A percentile compares a stretch with the other conserved stretches of the same genome.
phyloP scores from a whole-genome alignment of 83 land plant genomes.

The Larix sibirica region DNA sequence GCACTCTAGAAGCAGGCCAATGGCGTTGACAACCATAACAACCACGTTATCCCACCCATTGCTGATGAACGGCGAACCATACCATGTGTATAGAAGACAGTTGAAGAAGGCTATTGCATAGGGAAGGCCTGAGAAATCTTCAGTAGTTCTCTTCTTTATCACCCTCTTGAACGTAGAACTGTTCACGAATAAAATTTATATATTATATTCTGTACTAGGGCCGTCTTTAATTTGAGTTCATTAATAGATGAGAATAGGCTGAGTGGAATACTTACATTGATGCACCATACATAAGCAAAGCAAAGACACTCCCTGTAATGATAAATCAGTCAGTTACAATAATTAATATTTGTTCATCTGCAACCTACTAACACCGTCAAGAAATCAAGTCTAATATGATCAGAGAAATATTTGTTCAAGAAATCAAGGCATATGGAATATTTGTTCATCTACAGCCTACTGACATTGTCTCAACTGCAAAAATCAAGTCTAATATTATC shows the following conservation, averaged over 20 bases:
- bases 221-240: slow-evolving; percentile 33
- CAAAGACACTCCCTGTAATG: not conserved
- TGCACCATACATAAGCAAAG: not conserved
- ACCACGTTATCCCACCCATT: slow-evolving; percentile 42
- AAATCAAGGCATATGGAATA: too few species aligned
- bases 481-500: too few species aligned
- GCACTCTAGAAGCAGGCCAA: slow-evolving; percentile 45
- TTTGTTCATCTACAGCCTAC: too few species aligned
- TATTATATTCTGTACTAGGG: slow-evolving; percentile 33
- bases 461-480: too few species aligned
- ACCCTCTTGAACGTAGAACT: slow-evolving; percentile 43
- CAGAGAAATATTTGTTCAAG: too few species aligned
- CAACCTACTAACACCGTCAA: too few species aligned
- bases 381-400: too few species aligned
- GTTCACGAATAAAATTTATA: slow-evolving; percentile 14
- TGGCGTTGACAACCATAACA: slow-evolving; percentile 49
- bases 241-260: too few species aligned
- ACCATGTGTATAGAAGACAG: slow-evolving; percentile 65
- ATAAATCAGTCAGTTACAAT: not conserved
- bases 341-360: too few species aligned
- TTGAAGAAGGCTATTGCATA: slow-evolving; percentile 44
- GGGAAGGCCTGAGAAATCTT: slow-evolving; percentile 47
- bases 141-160: slow-evolving; percentile 36
- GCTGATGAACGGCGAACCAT: slow-evolving; percentile 56
- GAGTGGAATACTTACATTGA: not conserved